These are phyloP conservation scores for Lentinula guzmanii DNA, from an alignment of 768 basidiomycete genomes.

Conservation along the genomic window DNA sequence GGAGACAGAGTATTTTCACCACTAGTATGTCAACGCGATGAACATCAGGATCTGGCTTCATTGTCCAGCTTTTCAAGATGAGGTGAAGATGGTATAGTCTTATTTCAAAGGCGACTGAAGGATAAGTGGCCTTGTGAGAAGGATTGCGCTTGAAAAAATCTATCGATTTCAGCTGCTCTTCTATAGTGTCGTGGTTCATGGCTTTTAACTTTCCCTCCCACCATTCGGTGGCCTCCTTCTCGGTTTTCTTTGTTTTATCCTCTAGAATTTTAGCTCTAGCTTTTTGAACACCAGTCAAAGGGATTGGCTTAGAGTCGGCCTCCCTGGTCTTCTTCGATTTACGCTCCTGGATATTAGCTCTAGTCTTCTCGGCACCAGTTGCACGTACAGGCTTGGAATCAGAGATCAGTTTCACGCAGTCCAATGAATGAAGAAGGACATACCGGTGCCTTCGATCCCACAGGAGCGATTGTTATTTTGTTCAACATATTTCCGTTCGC, in stretches of 20 bases:
- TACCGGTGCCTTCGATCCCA: constrained; percentile 17
- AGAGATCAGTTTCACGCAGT: constrained; percentile 13
- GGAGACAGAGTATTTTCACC: constrained; percentile 35
- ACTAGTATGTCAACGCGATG: constrained; percentile 20
- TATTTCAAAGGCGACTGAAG: constrained; percentile 39
- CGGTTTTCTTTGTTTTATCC: constrained; percentile 36
- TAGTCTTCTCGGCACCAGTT: constrained; percentile 16
- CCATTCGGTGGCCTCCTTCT: constrained; percentile 40
- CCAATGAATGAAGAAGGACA: not conserved
- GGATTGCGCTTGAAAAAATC: constrained; percentile 39
- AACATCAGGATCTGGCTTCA: constrained; percentile 33
- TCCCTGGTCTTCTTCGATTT: constrained; percentile 35
- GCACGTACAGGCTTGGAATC: not conserved
- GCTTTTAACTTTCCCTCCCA: constrained; percentile 42
- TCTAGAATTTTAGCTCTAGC: constrained; percentile 39
- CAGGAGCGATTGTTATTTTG: constrained; percentile 46
- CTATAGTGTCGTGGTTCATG: constrained; percentile 25
- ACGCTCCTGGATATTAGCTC: constrained; percentile 38
- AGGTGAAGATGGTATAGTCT: constrained; percentile 48
- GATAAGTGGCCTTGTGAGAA: constrained; percentile 26
- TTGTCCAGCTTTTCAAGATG: constrained; percentile 46
- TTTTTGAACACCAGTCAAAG: constrained; percentile 20
- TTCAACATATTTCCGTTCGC: constrained; percentile 49
- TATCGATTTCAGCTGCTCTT: constrained; percentile 28
- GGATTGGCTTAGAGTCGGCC: constrained; percentile 16